These are phyloP conservation scores for Podosphaera aphanis DNA, from an alignment of 2,329 filamentous ascomycete genomes.

Conservation along the genomic window DNA sequence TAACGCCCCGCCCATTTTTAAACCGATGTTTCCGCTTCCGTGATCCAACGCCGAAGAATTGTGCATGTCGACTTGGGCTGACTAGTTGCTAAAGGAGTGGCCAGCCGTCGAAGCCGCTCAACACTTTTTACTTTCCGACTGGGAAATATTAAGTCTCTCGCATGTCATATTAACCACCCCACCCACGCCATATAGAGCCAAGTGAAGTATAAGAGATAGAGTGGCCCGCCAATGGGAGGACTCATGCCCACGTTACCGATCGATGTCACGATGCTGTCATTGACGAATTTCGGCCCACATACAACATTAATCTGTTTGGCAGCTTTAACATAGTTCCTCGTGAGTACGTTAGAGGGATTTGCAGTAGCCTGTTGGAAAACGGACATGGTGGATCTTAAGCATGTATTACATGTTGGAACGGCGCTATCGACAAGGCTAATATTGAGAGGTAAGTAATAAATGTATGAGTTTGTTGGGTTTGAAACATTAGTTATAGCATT, in stretches of 20 bases:
- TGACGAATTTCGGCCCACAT: conserved; percentile 34
- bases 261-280: conserved; percentile 23
- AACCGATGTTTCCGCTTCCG: no score
- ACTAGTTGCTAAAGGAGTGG: no score
- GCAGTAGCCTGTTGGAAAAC: conserved; percentile 49
- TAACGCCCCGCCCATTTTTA: no score
- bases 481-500: conserved; percentile 58
- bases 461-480: conserved; percentile 47
- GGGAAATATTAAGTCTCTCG: no score
- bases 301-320: conserved; percentile 49
- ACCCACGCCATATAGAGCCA: no score
- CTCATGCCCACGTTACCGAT: neutral
- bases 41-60: no score
- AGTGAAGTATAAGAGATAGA: neutral
- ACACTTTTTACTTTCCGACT: no score
- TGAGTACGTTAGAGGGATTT: conserved; percentile 41
- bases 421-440: conserved; percentile 40
- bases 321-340: conserved; percentile 43
- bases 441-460: conserved; percentile 73
- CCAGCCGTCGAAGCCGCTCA: no score
- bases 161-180: no score
- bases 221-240: neutral
- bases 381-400: conserved; percentile 59
- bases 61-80: no score
- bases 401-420: conserved; percentile 51